A percentile compares a stretch with the other conserved stretches of the same genome.
phyloP scores from a whole-genome alignment of 352 stramenopile genomes.

The Phytophthora aleatoria region DNA sequence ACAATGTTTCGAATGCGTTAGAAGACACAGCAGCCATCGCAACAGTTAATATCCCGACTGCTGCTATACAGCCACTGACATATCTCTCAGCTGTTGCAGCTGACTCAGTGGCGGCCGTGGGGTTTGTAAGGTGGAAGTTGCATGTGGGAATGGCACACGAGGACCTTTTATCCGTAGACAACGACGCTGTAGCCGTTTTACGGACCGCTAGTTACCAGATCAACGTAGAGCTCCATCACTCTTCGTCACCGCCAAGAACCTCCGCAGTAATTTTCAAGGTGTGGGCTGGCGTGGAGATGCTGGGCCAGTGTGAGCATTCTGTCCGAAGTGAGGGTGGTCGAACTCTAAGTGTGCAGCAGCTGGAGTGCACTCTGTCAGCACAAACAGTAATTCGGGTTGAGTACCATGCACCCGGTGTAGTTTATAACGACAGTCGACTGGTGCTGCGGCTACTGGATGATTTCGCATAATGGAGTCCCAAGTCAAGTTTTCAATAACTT shows the following conservation, averaged over 20 bases:
- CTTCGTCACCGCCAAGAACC: background rate
- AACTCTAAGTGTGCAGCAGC: slow-evolving; percentile 35
- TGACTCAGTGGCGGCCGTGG: slow-evolving; percentile 18
- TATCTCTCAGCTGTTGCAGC: slow-evolving; percentile 33
- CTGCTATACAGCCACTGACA: slow-evolving; percentile 24
- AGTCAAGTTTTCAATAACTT: background rate
- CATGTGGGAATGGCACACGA: slow-evolving; percentile 19
- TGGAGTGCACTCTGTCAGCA: slow-evolving; percentile 25
- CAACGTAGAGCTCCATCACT: slow-evolving; percentile 43
- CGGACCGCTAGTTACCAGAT: slow-evolving; percentile 32
- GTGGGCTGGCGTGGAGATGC: slow-evolving; percentile 31
- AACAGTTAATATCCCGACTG: background rate
- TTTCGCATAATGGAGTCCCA: slow-evolving; percentile 2
- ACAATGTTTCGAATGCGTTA: background rate
- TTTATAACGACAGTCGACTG: background rate
- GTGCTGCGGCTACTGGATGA: slow-evolving; percentile 14
- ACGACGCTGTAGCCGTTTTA: slow-evolving; percentile 34
- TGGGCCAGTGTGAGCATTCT: slow-evolving; percentile 25
- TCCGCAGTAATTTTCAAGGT: slow-evolving; percentile 39
- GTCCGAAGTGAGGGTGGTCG: slow-evolving; percentile 21
- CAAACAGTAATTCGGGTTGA: slow-evolving; percentile 34
- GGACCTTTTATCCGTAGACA: slow-evolving; percentile 33
- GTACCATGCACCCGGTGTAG: slow-evolving; percentile 1
- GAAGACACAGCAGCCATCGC: background rate
- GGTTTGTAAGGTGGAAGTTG: slow-evolving; percentile 38